Percentiles rank a stretch among this genome's conserved stretches.
phyloP scores from a whole-genome alignment of 2,329 filamentous ascomycete species.

The Curvularia verruculosa region DNA sequence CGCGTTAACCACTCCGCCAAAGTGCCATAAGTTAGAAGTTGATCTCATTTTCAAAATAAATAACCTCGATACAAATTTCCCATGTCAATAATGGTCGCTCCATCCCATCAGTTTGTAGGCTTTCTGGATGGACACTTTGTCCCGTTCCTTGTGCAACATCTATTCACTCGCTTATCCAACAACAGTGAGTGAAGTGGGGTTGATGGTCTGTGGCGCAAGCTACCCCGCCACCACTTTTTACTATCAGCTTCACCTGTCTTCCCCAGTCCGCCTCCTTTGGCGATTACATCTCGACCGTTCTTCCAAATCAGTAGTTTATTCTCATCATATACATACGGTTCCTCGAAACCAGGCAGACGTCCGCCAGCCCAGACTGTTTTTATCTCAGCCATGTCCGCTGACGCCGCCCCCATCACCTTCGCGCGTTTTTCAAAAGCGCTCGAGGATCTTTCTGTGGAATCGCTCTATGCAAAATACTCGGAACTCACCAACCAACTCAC shows the following conservation, averaged over 20 bases:
- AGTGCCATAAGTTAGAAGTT: slow-evolving; percentile 7
- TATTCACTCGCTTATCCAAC: neutral
- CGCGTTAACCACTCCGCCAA: slow-evolving; percentile 34
- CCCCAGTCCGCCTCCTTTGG: neutral
- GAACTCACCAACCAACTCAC: slow-evolving; percentile 77
- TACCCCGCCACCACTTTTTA: neutral
- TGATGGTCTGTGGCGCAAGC: neutral
- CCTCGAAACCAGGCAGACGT: neutral
- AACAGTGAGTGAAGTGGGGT: neutral
- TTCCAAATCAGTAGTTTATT: neutral
- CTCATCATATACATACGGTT: too few relatives aligned
- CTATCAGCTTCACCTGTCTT: neutral
- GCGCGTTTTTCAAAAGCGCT: slow-evolving; percentile 71
- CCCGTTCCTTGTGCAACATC: neutral
- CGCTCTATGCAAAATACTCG: slow-evolving; percentile 74
- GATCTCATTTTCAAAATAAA: too few relatives aligned
- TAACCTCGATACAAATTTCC: too few relatives aligned
- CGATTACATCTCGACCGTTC: neutral
- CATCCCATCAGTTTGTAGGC: too few relatives aligned
- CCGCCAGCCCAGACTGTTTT: neutral
- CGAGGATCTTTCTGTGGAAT: slow-evolving; percentile 67
- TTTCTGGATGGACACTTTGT: neutral
- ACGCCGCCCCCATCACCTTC: slow-evolving; percentile 65
- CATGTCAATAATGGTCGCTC: too few relatives aligned
- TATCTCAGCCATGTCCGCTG: slow-evolving; percentile 64